phyloP scores from a whole-genome alignment of 495 filamentous ascomycete species.

The Stereocaulon alpinum region DNA sequence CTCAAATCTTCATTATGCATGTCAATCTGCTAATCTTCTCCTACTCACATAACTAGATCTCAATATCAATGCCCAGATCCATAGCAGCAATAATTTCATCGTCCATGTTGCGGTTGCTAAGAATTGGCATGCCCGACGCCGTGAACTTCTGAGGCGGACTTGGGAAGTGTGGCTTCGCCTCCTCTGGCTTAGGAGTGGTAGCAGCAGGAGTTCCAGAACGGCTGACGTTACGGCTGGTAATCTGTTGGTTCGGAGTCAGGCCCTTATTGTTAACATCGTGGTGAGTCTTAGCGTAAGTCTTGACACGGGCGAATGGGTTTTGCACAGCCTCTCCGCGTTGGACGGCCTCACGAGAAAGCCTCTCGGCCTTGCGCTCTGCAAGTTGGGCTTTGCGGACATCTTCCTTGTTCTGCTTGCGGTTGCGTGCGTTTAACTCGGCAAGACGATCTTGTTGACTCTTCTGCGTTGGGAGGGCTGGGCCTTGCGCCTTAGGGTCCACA shows the following conservation, averaged over 20 bases:
- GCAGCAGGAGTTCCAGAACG: constrained; percentile 39
- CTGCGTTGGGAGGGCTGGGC: constrained; percentile 29
- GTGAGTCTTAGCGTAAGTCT: constrained; percentile 50
- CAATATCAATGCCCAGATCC: constrained; percentile 74
- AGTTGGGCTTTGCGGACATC: constrained; percentile 77
- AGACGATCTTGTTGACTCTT: constrained; percentile 62
- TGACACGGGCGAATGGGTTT: constrained; percentile 52
- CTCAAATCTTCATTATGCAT: neutral
- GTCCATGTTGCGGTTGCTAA: constrained; percentile 64
- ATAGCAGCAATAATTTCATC: constrained; percentile 76
- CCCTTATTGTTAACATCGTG: constrained; percentile 40
- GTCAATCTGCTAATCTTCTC: neutral
- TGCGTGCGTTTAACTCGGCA: constrained; percentile 62
- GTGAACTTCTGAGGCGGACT: constrained; percentile 28
- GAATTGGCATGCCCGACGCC: constrained; percentile 49
- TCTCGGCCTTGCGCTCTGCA: constrained; percentile 56
- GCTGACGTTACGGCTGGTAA: constrained; percentile 30
- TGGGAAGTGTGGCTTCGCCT: constrained; percentile 11
- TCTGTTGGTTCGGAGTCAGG: constrained; percentile 20
- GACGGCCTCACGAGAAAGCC: constrained; percentile 38
- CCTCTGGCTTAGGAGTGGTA: constrained; percentile 23
- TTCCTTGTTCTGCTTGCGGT: constrained; percentile 69
- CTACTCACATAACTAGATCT: constrained; percentile 38
- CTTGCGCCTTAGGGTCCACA: constrained; percentile 32
- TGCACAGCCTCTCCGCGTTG: constrained; percentile 42